Evolutionary conservation across 441 rosid genomes (phyloP).

Genomic region (Erysimum pusillum): DNA sequence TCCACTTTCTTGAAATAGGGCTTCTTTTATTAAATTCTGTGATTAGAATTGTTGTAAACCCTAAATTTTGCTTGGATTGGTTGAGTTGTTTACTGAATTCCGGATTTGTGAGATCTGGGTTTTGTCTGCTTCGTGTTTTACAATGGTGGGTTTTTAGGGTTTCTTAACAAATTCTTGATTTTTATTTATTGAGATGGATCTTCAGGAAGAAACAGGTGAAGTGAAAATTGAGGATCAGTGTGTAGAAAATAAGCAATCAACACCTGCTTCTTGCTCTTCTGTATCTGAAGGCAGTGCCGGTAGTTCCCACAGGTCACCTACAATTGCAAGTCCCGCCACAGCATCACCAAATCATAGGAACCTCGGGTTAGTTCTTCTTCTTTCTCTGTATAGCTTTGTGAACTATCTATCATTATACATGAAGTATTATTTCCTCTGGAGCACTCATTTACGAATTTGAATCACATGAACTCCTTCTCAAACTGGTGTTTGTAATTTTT

Average conservation of each 20-base stretch:
- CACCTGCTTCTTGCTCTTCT: slow-evolving; percentile 78
- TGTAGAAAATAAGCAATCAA: slow-evolving; percentile 83
- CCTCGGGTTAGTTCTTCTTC: not conserved
- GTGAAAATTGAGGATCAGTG: slow-evolving; percentile 68
- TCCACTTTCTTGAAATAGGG: not conserved
- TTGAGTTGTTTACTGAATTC: slow-evolving; percentile 44
- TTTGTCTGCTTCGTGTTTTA: slow-evolving; percentile 41
- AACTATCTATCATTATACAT: slow-evolving; percentile 3
- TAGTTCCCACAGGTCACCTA: slow-evolving; percentile 77
- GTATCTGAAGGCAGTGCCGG: slow-evolving; percentile 84
- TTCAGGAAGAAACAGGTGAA: slow-evolving; percentile 64
- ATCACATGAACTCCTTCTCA: not conserved
- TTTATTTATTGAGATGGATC: slow-evolving; percentile 50
- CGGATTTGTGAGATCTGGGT: slow-evolving; percentile 64
- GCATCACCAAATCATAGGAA: slow-evolving; percentile 77
- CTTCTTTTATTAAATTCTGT: not conserved
- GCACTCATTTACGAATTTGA: not conserved
- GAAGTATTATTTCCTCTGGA: not conserved
- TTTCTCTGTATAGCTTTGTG: not conserved
- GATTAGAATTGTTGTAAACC: slow-evolving; percentile 52
- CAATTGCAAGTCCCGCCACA: slow-evolving; percentile 67
- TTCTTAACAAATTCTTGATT: slow-evolving; percentile 21
- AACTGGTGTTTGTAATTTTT: not conserved
- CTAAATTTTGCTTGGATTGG: slow-evolving; percentile 47
- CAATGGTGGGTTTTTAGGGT: slow-evolving; percentile 34